A percentile compares a stretch with the other conserved stretches of the same genome.
phyloP scores from a whole-genome alignment of 306 rosid genomes.

The Pterocarpus santalinus region DNA sequence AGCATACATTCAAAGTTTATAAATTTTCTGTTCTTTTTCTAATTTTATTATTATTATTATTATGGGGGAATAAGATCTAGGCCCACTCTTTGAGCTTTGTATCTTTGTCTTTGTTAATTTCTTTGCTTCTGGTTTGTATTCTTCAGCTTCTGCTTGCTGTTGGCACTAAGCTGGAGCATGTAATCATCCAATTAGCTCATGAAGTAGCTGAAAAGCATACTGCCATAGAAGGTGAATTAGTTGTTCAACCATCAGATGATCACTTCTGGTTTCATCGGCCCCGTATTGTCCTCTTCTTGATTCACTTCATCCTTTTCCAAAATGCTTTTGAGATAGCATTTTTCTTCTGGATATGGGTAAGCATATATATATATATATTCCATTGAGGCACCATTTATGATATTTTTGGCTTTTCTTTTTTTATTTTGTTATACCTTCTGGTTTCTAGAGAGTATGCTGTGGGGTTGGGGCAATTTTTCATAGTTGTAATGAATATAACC shows the following conservation, averaged over 20 bases:
- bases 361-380: neutral
- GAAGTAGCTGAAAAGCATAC: conserved; percentile 90
- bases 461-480: neutral
- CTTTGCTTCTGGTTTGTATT: neutral
- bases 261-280: conserved; percentile 91
- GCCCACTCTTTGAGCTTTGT: neutral
- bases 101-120: conserved; percentile 15
- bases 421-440: too few relatives aligned
- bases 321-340: conserved; percentile 92
- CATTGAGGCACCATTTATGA: neutral
- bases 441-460: neutral
- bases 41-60: too few relatives aligned
- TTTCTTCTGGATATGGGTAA: conserved; percentile 91
- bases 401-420: neutral
- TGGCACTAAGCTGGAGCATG: conserved; percentile 86
- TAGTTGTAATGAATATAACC: neutral
- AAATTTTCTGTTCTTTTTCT: too few relatives aligned
- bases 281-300: conserved; percentile 76
- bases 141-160: conserved; percentile 86
- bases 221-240: conserved; percentile 82
- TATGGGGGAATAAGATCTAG: too few relatives aligned
- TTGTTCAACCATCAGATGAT: conserved; percentile 84
- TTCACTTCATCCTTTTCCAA: conserved; percentile 94
- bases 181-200: conserved; percentile 81
- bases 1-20: too few relatives aligned